Percentiles rank a stretch among this genome's conserved stretches.
These are phyloP conservation scores for Cystobasidium ongulense DNA, from an alignment of 768 basidiomycete genomes.

Conservation along the genomic window DNA sequence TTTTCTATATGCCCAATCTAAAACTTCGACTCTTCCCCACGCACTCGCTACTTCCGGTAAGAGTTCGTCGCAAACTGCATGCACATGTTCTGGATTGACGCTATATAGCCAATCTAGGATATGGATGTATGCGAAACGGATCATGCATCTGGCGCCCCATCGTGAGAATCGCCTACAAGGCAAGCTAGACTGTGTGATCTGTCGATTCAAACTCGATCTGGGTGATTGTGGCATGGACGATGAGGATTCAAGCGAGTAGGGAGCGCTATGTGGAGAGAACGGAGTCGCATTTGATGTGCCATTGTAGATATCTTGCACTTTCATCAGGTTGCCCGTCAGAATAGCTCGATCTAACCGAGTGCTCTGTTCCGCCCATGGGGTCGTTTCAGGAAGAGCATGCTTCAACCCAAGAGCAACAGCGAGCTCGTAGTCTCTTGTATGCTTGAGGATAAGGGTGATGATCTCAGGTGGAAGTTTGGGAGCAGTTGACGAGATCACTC, in stretches of 20 bases:
- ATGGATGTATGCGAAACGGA: conserved; percentile 60
- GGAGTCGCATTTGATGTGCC: neutral
- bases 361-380: conserved; percentile 60
- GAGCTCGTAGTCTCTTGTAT: conserved; percentile 63
- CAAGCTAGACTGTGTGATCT: conserved; percentile 52
- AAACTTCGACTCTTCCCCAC: conserved; percentile 62
- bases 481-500: conserved; percentile 18
- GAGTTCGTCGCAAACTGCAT: conserved; percentile 40
- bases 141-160: conserved; percentile 58
- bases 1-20: conserved; percentile 73
- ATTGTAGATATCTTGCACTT: conserved; percentile 26
- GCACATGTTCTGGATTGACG: conserved; percentile 49
- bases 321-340: conserved; percentile 46
- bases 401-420: conserved; percentile 66
- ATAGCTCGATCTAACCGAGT: conserved; percentile 64
- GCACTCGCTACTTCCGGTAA: conserved; percentile 71
- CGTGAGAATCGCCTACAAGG: conserved; percentile 57
- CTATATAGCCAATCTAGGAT: conserved; percentile 59
- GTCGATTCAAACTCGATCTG: neutral
- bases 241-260: conserved; percentile 54
- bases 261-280: neutral
- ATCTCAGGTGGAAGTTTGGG: conserved; percentile 38
- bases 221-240: conserved; percentile 41
- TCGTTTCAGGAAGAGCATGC: conserved; percentile 59
- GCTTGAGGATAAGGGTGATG: conserved; percentile 31